Evolutionary conservation across 371 early-diverging fungal species (phyloP).

Genomic region (Fennellomyces sp.): DNA sequence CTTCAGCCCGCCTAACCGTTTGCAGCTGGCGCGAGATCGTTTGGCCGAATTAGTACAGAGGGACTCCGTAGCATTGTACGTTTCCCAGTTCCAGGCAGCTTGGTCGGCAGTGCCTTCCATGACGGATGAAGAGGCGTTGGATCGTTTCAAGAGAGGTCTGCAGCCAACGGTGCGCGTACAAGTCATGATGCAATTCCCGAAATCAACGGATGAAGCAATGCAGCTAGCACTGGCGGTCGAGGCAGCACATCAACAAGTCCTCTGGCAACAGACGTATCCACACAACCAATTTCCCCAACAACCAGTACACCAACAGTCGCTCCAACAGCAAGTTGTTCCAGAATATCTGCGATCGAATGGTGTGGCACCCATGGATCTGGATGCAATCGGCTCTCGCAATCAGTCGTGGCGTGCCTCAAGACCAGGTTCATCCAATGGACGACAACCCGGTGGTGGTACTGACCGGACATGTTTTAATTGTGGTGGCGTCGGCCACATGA

Average conservation of each 20-base stretch:
- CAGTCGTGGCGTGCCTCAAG: background rate
- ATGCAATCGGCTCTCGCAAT: background rate
- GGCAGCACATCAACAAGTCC: background rate
- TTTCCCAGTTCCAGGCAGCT: background rate
- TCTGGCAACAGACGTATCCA: background rate
- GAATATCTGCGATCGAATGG: background rate
- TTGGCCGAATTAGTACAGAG: background rate
- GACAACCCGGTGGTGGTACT: too few species aligned
- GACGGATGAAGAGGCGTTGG: constrained; percentile 11
- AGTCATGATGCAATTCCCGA: background rate
- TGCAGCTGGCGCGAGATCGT: background rate
- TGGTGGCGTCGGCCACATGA: background rate
- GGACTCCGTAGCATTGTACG: background rate
- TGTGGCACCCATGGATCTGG: constrained; percentile 6
- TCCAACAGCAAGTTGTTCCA: background rate
- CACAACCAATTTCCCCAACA: background rate
- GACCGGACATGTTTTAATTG: too few species aligned
- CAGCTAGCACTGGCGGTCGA: background rate
- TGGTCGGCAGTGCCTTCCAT: background rate
- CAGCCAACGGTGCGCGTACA: background rate
- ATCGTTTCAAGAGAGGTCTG: background rate
- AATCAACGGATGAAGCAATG: background rate
- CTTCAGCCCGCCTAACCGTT: background rate
- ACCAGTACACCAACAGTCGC: background rate
- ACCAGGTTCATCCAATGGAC: too few species aligned